Evolutionary conservation across 768 basidiomycete species (phyloP).

Genomic region (Myochromella boudieri): DNA sequence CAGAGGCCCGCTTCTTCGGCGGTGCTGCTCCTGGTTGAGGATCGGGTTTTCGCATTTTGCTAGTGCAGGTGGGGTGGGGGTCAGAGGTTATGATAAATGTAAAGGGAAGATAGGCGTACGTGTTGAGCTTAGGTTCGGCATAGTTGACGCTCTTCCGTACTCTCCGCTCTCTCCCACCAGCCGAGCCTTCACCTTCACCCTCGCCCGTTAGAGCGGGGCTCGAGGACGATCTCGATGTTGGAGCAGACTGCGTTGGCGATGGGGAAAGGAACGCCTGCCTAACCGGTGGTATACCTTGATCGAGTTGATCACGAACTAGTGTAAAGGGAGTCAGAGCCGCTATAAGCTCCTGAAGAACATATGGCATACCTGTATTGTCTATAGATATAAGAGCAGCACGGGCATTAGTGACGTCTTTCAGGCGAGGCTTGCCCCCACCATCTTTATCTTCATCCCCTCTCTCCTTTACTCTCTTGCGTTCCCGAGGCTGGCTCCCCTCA

Average conservation of each 20-base stretch:
- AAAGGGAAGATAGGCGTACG: slow-evolving; percentile 46
- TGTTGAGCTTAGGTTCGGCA: slow-evolving; percentile 85
- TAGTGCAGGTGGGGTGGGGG: slow-evolving; percentile 23
- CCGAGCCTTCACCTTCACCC: slow-evolving; percentile 30
- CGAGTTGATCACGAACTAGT: slow-evolving; percentile 20
- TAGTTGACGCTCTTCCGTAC: slow-evolving; percentile 83
- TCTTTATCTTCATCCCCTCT: slow-evolving; percentile 31
- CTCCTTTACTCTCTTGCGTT: slow-evolving; percentile 40
- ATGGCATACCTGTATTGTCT: slow-evolving; percentile 40
- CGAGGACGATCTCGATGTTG: slow-evolving; percentile 51
- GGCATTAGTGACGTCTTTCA: slow-evolving; percentile 69
- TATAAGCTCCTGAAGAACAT: not conserved
- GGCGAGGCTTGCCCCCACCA: slow-evolving; percentile 43
- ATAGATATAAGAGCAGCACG: slow-evolving; percentile 42
- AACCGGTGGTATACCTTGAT: slow-evolving; percentile 15
- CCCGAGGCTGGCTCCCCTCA: slow-evolving; percentile 14
- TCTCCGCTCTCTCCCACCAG: slow-evolving; percentile 53
- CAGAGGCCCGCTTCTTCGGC: slow-evolving; percentile 47
- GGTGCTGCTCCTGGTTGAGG: slow-evolving; percentile 36
- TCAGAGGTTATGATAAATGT: not conserved
- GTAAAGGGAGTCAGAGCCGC: not conserved
- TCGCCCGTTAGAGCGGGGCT: slow-evolving; percentile 39
- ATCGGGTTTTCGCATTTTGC: slow-evolving; percentile 90
- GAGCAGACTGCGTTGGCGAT: slow-evolving; percentile 40
- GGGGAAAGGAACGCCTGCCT: slow-evolving; percentile 17